Base-by-base conservation (phyloP, 768 basidiomycete genomes). In the Pilatotrama ljubarskyi region DNA sequence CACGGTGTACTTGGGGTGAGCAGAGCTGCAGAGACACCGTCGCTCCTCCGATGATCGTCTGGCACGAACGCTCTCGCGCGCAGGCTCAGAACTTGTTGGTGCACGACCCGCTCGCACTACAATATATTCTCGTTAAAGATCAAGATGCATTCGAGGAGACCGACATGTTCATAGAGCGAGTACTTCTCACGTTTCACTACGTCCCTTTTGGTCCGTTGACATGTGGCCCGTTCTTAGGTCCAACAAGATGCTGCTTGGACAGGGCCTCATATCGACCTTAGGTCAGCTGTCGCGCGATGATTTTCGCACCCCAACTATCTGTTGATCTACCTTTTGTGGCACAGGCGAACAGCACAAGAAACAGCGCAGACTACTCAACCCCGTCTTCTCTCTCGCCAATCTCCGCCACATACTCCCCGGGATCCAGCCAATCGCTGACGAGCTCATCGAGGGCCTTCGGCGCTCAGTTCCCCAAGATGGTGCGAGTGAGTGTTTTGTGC, bases 251-350 rank as follows among this genome's bases (percentile, higher is more conserved):
- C 72, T 75, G 46, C 78, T 79, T 35, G 78, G 78, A 17, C 63
- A 68, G 14, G 74, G 77, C 35, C 69, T 78, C 3, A 68, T 75
- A 18, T 72, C 73, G 0, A 78, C 77, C 24, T 69, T 75, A 3
- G 76, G 75, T 75, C 22, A 22, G 63, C 35, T 26, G 8, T 25
- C 43, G 4, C 4, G 29, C 29, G 5, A 32, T 32, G n/a, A n/a
- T n/a, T n/a, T n/a, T n/a, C n/a, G n/a, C n/a, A n/a, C n/a, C n/a
- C n/a, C n/a, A n/a, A n/a, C n/a, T n/a, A n/a, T n/a, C n/a, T n/a
- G n/a, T n/a, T n/a, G n/a, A n/a, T n/a, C n/a, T n/a, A n/a, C n/a
- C 37, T 24, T 59, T 17, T 1, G 42, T 49, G 4, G 17, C n/a
- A 15, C 44, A 71, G 70, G 69, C 1, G 66, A 70, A 15, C 67